Base-by-base conservation (phyloP, 108 stramenopile species). In the Skeletonema costatum region DNA sequence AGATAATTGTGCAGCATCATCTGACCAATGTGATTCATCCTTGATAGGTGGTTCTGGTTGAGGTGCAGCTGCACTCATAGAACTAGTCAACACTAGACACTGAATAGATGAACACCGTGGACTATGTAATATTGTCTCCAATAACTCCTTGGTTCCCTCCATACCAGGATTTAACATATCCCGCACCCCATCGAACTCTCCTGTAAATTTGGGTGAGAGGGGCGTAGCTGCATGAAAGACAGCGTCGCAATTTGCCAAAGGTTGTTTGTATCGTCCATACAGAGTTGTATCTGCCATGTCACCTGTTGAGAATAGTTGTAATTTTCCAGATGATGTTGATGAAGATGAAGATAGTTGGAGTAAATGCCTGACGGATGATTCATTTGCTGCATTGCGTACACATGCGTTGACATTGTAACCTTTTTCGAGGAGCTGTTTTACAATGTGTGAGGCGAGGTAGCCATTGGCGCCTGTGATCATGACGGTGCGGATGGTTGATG, bases 401-500 rank as follows among this genome's bases (percentile, higher is more conserved):
- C 77, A 74, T 0, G 77, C 82, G 53, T 78, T 72, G 33, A 83
- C 76, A 17, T 29, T 65, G 70, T 80, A 69, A 2, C 70, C 70
- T 51, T 75, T 74, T 3, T 48, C 62, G 38, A 88, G 64, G 2
- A 76, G 75, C 17, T 68, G 66, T 32, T 85, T 70, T 13, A 90
- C 87, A 6, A 93, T 87, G 25, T 89, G 87, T 42, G 85, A 74
- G 3, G 88, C 92, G 14, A 93, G 71, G 53, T 90, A 93, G 17
- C 92, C 92, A 64, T 87, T 90, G 70, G 92, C 92, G 5, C 92
- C 92, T n/a, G 92, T 93, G 5, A 93, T 83, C 32, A 90, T 62
- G 12, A 76, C 67, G 1, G 66, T 76, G 32, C 36, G 66, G 32
- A 74, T 64, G 46, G 59, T 4, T 16, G 73, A 32, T 25, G 25